Evolutionary conservation across 805 yeast species (phyloP).

Genomic region (Teunomyces lycoperdinae): DNA sequence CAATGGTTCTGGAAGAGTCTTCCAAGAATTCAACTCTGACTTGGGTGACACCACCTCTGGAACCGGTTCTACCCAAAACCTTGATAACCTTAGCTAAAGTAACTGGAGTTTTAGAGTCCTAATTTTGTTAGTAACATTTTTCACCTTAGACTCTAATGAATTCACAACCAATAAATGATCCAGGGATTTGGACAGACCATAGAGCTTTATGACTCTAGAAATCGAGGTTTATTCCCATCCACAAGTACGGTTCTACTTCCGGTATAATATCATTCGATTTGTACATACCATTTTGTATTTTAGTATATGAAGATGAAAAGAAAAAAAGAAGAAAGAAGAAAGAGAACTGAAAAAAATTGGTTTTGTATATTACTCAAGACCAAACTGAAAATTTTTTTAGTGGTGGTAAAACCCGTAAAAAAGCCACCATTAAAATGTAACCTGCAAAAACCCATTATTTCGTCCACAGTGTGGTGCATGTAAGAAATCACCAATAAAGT

Average conservation of each 20-base stretch:
- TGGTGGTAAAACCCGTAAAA: constrained; percentile 5
- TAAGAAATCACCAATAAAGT: neutral
- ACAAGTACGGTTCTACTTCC: neutral
- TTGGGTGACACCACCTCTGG: constrained; percentile 99
- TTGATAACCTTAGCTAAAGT: constrained; percentile 99
- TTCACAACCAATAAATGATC: no score
- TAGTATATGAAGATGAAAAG: constrained; percentile 11
- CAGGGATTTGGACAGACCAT: no score
- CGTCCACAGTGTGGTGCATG: neutral
- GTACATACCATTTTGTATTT: constrained; percentile 22
- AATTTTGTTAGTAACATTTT: constrained; percentile 1
- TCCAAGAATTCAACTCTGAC: constrained; percentile 97
- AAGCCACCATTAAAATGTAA: neutral
- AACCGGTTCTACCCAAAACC: constrained; percentile 99
- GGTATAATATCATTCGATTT: constrained; percentile 4
- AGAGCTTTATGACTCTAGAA: no score
- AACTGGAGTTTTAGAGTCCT: constrained; percentile 81
- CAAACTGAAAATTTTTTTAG: constrained; percentile 3
- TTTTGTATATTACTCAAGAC: constrained; percentile 4
- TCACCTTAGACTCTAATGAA: neutral
- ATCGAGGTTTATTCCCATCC: no score
- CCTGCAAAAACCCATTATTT: neutral
- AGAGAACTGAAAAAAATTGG: neutral
- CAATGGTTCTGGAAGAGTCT: constrained; percentile 91
- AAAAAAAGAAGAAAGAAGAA: constrained; percentile 6